Evolutionary conservation across 495 filamentous ascomycete genomes (phyloP).

Genomic region (Xylaria nigripes): DNA sequence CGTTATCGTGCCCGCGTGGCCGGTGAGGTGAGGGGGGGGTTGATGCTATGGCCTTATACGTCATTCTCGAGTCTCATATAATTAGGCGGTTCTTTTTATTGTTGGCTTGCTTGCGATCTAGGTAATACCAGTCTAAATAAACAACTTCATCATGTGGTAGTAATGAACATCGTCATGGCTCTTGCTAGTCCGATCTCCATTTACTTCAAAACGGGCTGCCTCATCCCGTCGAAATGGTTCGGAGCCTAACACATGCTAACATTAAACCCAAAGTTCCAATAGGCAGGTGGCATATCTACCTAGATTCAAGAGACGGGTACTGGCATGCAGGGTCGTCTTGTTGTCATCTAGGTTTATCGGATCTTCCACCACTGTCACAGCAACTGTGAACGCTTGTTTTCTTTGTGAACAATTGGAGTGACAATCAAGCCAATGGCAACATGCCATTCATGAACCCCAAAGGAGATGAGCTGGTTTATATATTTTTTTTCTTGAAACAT

Average conservation of each 20-base stretch:
- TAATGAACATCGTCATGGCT: background rate
- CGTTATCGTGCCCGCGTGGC: background rate
- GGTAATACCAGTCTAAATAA: background rate
- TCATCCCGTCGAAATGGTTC: background rate
- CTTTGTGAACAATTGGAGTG: background rate
- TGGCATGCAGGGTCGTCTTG: background rate
- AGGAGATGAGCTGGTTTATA: slow-evolving; percentile 1
- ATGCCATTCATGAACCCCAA: background rate
- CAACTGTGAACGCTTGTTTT: background rate
- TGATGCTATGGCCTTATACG: background rate
- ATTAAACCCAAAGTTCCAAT: background rate
- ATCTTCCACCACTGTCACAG: background rate
- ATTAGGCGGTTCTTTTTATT: no score
- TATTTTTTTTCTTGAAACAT: no score
- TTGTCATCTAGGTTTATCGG: background rate
- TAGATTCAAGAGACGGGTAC: background rate
- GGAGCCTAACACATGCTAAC: background rate
- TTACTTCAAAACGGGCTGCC: no score
- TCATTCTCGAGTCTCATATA: no score
- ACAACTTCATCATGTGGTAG: background rate
- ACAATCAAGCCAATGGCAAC: background rate
- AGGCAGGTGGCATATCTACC: background rate
- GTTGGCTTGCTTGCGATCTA: slow-evolving; percentile 1
- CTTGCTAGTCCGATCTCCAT: slow-evolving; percentile 1
- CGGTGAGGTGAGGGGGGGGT: background rate